Percentiles rank a stretch among this genome's conserved stretches.
Evolutionary conservation across 2,329 filamentous ascomycete species (phyloP).

Genomic region (Fusarium xyrophilum): DNA sequence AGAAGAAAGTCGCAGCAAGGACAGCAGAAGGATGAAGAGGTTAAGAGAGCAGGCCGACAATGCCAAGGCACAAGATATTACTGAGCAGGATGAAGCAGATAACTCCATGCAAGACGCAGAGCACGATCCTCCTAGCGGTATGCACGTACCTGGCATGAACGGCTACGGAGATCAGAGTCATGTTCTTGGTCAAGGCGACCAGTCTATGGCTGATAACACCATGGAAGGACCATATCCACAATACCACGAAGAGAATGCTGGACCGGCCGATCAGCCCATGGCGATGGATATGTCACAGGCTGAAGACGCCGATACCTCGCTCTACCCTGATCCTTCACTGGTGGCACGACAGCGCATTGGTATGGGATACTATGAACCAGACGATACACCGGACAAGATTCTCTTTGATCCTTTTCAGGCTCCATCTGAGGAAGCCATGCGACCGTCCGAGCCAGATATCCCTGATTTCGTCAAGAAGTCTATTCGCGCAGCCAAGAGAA

Average conservation of each 20-base stretch:
- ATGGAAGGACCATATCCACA: constrained; percentile 6
- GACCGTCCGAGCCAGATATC: constrained; percentile 54
- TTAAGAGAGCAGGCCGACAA: constrained; percentile 63
- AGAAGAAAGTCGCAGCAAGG: constrained; percentile 63
- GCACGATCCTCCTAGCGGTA: constrained; percentile 2
- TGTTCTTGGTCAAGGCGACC: constrained; percentile 38
- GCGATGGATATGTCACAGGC: constrained; percentile 34
- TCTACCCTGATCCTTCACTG: constrained; percentile 59
- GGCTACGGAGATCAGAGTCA: constrained; percentile 46
- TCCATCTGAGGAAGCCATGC: constrained; percentile 55
- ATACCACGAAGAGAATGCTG: constrained; percentile 16
- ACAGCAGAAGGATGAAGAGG: constrained; percentile 64
- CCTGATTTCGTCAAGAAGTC: constrained; percentile 64
- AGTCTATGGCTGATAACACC: constrained; percentile 8
- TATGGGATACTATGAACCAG: constrained; percentile 67
- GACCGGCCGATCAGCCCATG: background rate
- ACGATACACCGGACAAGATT: constrained; percentile 64
- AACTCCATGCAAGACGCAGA: constrained; percentile 26
- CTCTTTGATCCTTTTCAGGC: constrained; percentile 65
- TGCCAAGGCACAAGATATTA: constrained; percentile 60
- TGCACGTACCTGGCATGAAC: constrained; percentile 25
- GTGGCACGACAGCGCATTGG: constrained; percentile 60
- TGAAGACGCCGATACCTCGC: constrained; percentile 43
- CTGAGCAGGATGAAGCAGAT: constrained; percentile 42
- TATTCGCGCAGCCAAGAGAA: constrained; percentile 60